A percentile compares a stretch with the other conserved stretches of the same genome.
These are phyloP conservation scores for Aspergillus tamarii DNA, from an alignment of 2,329 filamentous ascomycete genomes.

Conservation along the genomic window DNA sequence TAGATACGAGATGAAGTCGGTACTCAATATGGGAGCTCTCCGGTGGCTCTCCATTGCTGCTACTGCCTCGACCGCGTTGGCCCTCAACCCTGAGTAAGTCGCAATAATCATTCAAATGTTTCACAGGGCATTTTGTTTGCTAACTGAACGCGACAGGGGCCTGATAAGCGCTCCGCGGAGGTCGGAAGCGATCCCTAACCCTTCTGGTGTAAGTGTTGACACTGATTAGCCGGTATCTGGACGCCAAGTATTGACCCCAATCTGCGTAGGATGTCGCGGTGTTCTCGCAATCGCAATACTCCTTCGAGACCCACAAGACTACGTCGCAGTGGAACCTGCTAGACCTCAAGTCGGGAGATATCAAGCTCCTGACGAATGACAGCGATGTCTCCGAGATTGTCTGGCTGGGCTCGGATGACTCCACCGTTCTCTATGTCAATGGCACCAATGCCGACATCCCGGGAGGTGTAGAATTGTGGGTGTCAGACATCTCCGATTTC, in stretches of 20 bases:
- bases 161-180: conserved; percentile 43
- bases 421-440: conserved; percentile 61
- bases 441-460: conserved; percentile 44
- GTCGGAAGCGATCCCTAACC: conserved; percentile 42
- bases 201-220: conserved; percentile 39
- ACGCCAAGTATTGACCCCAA: conserved; percentile 2
- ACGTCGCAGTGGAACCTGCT: conserved; percentile 67
- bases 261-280: conserved; percentile 45
- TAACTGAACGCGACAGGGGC: conserved; percentile 25
- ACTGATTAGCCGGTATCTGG: background rate
- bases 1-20: background rate
- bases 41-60: conserved; percentile 30
- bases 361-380: conserved; percentile 67
- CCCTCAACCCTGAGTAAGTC: conserved; percentile 36
- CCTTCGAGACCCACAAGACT: conserved; percentile 73
- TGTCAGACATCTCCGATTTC: conserved; percentile 39
- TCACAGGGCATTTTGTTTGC: background rate
- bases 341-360: conserved; percentile 68
- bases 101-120: background rate
- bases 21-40: conserved; percentile 27
- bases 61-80: conserved; percentile 26
- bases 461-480: conserved; percentile 45
- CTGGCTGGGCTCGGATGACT: conserved; percentile 73
- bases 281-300: conserved; percentile 72
- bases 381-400: conserved; percentile 68